Conservation (phyloP, 495 filamentous ascomycete genomes). For the Antarctomyces pellizariae region DNA sequence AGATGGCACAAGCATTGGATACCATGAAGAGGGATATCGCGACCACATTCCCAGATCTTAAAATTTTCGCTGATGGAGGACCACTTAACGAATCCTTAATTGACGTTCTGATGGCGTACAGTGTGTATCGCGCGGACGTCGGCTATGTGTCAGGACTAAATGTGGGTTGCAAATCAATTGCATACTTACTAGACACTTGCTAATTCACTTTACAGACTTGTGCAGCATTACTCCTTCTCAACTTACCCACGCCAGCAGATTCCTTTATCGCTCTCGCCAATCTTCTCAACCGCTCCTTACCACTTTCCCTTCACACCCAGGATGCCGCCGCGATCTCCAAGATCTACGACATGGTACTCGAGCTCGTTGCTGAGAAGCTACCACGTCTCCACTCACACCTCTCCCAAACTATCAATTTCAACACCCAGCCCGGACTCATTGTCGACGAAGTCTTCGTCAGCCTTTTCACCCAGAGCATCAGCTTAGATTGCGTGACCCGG, state of each 20-base stretch:
- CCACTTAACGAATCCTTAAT: slow-evolving; percentile 54
- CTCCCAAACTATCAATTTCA: slow-evolving; percentile 16
- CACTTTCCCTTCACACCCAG: slow-evolving; percentile 64
- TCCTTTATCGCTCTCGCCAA: slow-evolving; percentile 78
- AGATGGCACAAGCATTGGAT: slow-evolving; percentile 21
- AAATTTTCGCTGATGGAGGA: slow-evolving; percentile 52
- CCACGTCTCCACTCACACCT: slow-evolving; percentile 49
- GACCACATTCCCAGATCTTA: slow-evolving; percentile 54
- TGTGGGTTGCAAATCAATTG: slow-evolving; percentile 21
- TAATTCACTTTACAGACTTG: slow-evolving; percentile 31
- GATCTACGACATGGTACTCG: slow-evolving; percentile 46
- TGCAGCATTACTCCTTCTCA: slow-evolving; percentile 66
- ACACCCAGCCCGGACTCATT: slow-evolving; percentile 24
- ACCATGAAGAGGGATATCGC: slow-evolving; percentile 30
- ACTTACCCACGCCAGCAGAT: slow-evolving; percentile 43
- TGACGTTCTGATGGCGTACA: slow-evolving; percentile 71
- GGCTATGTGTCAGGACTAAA: slow-evolving; percentile 77
- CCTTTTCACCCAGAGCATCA: slow-evolving; percentile 28
- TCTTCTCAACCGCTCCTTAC: slow-evolving; percentile 66
- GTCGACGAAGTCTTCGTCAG: slow-evolving; percentile 25
- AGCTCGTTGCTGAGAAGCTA: slow-evolving; percentile 48
- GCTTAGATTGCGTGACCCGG: slow-evolving; percentile 49
- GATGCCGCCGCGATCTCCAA: slow-evolving; percentile 50
- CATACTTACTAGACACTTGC: slow-evolving; percentile 8
- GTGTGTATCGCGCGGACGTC: slow-evolving; percentile 84